Percentiles rank a stretch among this genome's conserved stretches.
Evolutionary conservation across 2,329 filamentous ascomycete species (phyloP).

Genomic region (Sclerotinia spermophila): DNA sequence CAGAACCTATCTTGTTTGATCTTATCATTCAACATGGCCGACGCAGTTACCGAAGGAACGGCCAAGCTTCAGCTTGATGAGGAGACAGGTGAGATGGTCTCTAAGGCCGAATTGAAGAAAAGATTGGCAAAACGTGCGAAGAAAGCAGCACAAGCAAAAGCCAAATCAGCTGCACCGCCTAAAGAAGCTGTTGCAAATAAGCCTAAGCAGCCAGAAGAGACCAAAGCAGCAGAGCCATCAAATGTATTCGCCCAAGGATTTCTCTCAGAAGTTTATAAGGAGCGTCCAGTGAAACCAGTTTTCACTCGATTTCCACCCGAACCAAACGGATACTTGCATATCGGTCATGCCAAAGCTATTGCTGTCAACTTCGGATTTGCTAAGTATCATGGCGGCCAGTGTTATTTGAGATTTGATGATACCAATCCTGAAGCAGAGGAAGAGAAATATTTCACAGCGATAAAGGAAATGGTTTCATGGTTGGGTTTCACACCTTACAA

Average conservation of each 20-base stretch:
- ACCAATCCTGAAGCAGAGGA: conserved; percentile 94
- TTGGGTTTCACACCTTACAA: conserved; percentile 70
- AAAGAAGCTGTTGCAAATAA: conserved; percentile 34
- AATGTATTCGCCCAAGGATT: conserved; percentile 78
- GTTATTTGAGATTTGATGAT: conserved; percentile 81
- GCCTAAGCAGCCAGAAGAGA: conserved; percentile 32
- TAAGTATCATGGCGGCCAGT: conserved; percentile 69
- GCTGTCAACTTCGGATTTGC: conserved; percentile 96
- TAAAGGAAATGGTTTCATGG: conserved; percentile 84
- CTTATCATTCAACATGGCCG: conserved; percentile 41
- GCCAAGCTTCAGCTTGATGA: conserved; percentile 60
- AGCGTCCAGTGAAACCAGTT: conserved; percentile 58
- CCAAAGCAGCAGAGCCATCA: conserved; percentile 33
- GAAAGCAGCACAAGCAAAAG: conserved; percentile 52
- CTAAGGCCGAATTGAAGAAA: conserved; percentile 62
- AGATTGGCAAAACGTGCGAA: conserved; percentile 55
- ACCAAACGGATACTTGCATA: conserved; percentile 90
- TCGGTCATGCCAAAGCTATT: conserved; percentile 94
- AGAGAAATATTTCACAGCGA: conserved; percentile 84
- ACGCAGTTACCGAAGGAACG: conserved; percentile 43
- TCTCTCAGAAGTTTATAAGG: conserved; percentile 66
- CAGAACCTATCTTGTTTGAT: neutral
- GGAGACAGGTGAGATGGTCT: conserved; percentile 63
- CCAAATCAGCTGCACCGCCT: conserved; percentile 44
- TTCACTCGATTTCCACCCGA: conserved; percentile 77